Conservation (phyloP, 1,139 yeast species). For the Candida gigantensis region DNA sequence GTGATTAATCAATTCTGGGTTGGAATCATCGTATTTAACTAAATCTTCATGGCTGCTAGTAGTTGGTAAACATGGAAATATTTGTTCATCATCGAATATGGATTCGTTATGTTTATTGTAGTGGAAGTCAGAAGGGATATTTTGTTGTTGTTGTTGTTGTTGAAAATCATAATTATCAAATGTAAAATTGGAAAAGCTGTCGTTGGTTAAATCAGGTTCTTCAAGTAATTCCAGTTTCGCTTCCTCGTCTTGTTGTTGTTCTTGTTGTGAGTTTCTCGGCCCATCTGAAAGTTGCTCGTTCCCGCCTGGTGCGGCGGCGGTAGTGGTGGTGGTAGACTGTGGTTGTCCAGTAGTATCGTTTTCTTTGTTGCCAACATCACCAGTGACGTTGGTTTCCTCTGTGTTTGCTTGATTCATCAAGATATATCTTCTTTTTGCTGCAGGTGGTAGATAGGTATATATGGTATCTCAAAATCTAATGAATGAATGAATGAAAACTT, state of each 20-base stretch:
- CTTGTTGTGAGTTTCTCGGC: too few relatives aligned
- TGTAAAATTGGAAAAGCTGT: constrained; percentile 11
- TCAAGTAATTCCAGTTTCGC: too few relatives aligned
- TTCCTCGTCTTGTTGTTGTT: too few relatives aligned
- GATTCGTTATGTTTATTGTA: constrained; percentile 44
- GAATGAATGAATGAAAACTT: too few relatives aligned
- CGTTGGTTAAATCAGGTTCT: constrained; percentile 4
- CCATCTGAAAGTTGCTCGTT: too few relatives aligned
- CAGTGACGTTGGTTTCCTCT: constrained; percentile 3
- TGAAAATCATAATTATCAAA: constrained; percentile 10
- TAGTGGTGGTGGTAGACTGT: too few relatives aligned
- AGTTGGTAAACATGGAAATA: constrained; percentile 35
- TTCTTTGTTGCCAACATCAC: constrained; percentile 6
- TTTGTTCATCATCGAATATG: constrained; percentile 39
- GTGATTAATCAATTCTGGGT: constrained; percentile 38
- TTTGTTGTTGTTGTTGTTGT: constrained; percentile 12
- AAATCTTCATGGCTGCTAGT: constrained; percentile 18
- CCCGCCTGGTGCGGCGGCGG: too few relatives aligned
- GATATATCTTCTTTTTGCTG: too few relatives aligned
- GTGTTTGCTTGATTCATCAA: neutral
- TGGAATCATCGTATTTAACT: constrained; percentile 38
- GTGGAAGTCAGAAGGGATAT: constrained; percentile 23
- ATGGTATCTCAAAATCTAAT: too few relatives aligned
- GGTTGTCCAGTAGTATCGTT: neutral
- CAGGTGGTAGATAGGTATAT: too few relatives aligned